These are phyloP conservation scores for Viola odorata DNA, from an alignment of 345 rosid genomes.

Conservation along the genomic window DNA sequence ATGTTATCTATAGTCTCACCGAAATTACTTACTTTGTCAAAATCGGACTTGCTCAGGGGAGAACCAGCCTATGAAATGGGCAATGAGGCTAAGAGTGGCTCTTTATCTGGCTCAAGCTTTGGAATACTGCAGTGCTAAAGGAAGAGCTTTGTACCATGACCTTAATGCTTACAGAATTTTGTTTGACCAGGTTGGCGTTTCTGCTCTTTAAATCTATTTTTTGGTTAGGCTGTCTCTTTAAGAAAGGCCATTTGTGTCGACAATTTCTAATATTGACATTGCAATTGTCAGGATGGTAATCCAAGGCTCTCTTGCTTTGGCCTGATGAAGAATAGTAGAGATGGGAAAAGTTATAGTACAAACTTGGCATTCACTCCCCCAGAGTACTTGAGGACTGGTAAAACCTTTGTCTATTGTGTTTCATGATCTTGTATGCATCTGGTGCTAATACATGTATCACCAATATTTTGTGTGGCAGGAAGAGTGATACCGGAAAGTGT, in stretches of 20 bases:
- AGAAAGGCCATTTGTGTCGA: too few species aligned
- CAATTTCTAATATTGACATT: neutral
- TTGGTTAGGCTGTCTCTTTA: neutral
- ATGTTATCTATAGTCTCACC: neutral
- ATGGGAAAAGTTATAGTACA: constrained; percentile 92
- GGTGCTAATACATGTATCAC: neutral
- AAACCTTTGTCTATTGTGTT: neutral
- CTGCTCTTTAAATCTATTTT: neutral
- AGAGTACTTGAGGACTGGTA: constrained; percentile 85
- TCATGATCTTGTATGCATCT: neutral
- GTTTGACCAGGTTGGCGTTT: constrained; percentile 65
- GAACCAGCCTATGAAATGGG: constrained; percentile 93
- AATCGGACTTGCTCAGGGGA: constrained; percentile 59
- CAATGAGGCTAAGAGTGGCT: constrained; percentile 93
- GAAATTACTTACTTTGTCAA: neutral
- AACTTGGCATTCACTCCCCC: constrained; percentile 98
- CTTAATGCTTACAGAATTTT: constrained; percentile 91
- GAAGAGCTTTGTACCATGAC: constrained; percentile 92
- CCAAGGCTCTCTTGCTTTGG: constrained; percentile 93
- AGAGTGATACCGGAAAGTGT: constrained; percentile 88
- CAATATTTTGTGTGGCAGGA: constrained; percentile 41
- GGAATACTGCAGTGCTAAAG: constrained; percentile 81
- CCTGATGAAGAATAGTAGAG: constrained; percentile 90
- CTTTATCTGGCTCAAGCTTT: constrained; percentile 83
- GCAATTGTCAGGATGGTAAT: constrained; percentile 65